These are phyloP conservation scores for Russula foetens DNA, from an alignment of 768 basidiomycete species.

Conservation along the genomic window DNA sequence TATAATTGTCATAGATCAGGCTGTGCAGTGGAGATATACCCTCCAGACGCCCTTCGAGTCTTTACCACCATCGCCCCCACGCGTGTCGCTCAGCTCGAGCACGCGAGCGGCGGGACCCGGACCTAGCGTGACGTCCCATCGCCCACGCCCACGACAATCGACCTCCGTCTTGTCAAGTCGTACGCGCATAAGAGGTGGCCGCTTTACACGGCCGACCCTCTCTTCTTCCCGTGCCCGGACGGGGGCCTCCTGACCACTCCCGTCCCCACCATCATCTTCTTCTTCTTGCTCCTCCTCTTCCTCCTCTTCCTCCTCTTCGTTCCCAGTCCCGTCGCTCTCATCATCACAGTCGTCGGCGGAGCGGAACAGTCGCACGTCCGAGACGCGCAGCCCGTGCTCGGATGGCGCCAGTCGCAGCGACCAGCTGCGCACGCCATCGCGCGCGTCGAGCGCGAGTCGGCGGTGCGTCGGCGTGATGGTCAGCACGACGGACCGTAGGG, in stretches of 20 bases:
- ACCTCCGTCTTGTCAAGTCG: constrained; percentile 49
- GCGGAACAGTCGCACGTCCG: constrained; percentile 44
- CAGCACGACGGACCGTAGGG: constrained; percentile 22
- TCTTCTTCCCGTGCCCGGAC: constrained; percentile 32
- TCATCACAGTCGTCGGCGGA: constrained; percentile 58
- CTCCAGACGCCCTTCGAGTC: constrained; percentile 11
- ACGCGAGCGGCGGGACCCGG: constrained; percentile 42
- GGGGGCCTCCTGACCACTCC: not conserved
- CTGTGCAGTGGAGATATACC: constrained; percentile 9
- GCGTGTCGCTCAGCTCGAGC: constrained; percentile 54
- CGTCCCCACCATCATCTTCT: not conserved
- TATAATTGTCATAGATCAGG: not conserved
- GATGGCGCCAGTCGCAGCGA: constrained; percentile 49
- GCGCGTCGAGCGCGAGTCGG: constrained; percentile 48
- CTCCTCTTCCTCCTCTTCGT: constrained; percentile 33
- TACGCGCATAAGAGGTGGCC: constrained; percentile 34
- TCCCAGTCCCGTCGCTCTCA: constrained; percentile 47
- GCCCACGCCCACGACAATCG: constrained; percentile 37
- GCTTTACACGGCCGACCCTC: constrained; percentile 21
- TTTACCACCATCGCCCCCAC: not conserved
- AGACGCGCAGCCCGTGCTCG: constrained; percentile 50
- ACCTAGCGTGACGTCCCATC: constrained; percentile 56
- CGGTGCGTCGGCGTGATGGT: constrained; percentile 46
- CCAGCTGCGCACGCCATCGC: constrained; percentile 71
- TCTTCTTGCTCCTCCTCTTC: constrained; percentile 34